phyloP scores from a whole-genome alignment of 2,329 filamentous ascomycete genomes.

The Colletotrichum magnum region DNA sequence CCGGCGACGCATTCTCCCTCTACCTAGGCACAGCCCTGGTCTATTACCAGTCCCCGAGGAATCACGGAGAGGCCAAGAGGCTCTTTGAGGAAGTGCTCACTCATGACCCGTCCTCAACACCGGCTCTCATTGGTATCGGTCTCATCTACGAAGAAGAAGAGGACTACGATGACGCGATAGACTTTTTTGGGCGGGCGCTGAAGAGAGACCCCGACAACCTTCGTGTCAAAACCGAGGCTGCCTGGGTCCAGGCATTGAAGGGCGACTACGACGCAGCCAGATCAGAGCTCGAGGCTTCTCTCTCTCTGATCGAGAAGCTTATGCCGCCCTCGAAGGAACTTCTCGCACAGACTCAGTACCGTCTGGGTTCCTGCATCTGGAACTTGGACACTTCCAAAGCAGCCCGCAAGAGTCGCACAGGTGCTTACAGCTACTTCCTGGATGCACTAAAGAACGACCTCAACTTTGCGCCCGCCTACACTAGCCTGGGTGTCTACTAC shows the following conservation, averaged over 20 bases:
- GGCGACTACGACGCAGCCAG: slow-evolving; percentile 80
- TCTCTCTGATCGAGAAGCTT: slow-evolving; percentile 76
- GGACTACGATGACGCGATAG: slow-evolving; percentile 84
- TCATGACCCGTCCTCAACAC: slow-evolving; percentile 81
- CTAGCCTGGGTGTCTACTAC: slow-evolving; percentile 90
- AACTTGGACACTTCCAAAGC: slow-evolving; percentile 81
- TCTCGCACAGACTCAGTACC: slow-evolving; percentile 88
- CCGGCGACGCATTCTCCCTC: slow-evolving; percentile 80
- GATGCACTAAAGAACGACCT: slow-evolving; percentile 88
- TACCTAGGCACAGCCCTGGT: slow-evolving; percentile 90
- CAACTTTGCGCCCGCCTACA: slow-evolving; percentile 92
- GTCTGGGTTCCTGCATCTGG: slow-evolving; percentile 90
- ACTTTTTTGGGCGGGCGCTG: slow-evolving; percentile 84
- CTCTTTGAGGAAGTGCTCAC: slow-evolving; percentile 87
- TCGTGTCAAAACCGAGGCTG: slow-evolving; percentile 86
- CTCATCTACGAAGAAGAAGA: slow-evolving; percentile 95
- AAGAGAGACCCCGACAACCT: slow-evolving; percentile 81
- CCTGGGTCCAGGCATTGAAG: slow-evolving; percentile 90
- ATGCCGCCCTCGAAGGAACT: slow-evolving; percentile 75
- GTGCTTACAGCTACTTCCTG: slow-evolving; percentile 88
- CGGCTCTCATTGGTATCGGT: slow-evolving; percentile 89
- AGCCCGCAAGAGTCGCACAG: slow-evolving; percentile 83
- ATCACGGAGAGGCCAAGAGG: slow-evolving; percentile 89
- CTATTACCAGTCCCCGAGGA: slow-evolving; percentile 88
- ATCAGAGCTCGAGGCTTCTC: slow-evolving; percentile 77